Base-by-base conservation (phyloP, 192 early-diverging fungal genomes). In the Phlyctochytrium planicorne region DNA sequence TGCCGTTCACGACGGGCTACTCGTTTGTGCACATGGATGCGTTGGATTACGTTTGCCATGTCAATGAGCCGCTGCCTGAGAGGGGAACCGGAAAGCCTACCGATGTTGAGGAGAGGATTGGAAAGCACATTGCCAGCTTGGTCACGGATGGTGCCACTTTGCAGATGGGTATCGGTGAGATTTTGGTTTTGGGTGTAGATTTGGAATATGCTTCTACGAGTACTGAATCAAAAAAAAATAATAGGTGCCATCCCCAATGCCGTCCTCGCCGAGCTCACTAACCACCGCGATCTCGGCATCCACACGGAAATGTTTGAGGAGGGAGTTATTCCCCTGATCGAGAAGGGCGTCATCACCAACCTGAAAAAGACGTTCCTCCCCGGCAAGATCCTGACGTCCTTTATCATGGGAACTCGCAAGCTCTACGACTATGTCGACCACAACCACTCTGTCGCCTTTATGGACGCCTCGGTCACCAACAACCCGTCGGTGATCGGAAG, bases 251-350 rank as follows among this genome's bases (percentile, higher is more conserved):
- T 83, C 67, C 82, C 82, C 24, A 77, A 83, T 61, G 82, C 82
- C 10, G 82, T 83, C 4, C 66, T 83, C n/a, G 68, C 40, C 20
- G 63, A 68, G 23, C 66, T 83, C 14, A 71, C 59, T 29, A 25
- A 68, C 56, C 82, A 84, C 65, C 78, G 78, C 65, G 56, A 78
- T 53, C 73, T 84, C 24, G 82, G 82, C n/a, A 72, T 84, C 29
- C 82, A 84, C 59, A 84, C 82, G n/a, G 78, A 69, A 67, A 84
- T 84, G 82, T 79, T 84, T 47, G 71, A 67, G 53, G 82, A 84
- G 62, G 80, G 82, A 1, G 62, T 66, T 1, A 78, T 84, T 63
- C 75, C 73, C 14, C 67, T 84, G 16, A 78, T 82, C 29, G 63
- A 82, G 52, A 34, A 20, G 4, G 82, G 82, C 14, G 78, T 77